These are phyloP conservation scores for Alternaria arborescens DNA, from an alignment of 2,329 filamentous ascomycete species.

Conservation along the genomic window DNA sequence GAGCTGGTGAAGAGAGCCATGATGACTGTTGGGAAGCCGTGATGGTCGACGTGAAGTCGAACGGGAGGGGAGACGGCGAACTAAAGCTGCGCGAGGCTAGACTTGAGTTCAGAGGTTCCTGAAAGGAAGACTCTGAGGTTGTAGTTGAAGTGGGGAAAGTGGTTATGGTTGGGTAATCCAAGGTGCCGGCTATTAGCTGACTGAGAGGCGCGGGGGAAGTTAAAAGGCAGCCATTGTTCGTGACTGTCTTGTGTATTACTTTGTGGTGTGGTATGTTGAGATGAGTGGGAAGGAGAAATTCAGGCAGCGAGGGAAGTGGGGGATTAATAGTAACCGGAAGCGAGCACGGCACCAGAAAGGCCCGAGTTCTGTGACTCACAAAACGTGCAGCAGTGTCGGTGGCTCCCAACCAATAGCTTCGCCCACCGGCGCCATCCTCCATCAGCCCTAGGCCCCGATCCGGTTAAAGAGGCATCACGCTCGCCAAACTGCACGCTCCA, in stretches of 20 bases:
- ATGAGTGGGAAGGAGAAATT: slow-evolving; percentile 36
- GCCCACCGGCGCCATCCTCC: slow-evolving; percentile 5
- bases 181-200: slow-evolving; percentile 42
- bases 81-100: slow-evolving; percentile 68
- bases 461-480: slow-evolving; percentile 9
- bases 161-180: slow-evolving; percentile 38
- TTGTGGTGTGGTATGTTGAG: slow-evolving; percentile 31
- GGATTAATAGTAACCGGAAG: slow-evolving; percentile 35
- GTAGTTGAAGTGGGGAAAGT: slow-evolving; percentile 38
- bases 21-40: slow-evolving; percentile 77
- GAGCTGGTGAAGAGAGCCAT: slow-evolving; percentile 78
- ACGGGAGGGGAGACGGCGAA: slow-evolving; percentile 64
- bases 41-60: slow-evolving; percentile 79
- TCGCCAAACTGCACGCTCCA: slow-evolving; percentile 6
- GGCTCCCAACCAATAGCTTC: slow-evolving; percentile 18
- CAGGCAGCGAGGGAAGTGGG: slow-evolving; percentile 43
- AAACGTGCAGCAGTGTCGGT: slow-evolving; percentile 24
- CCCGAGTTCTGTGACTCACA: slow-evolving; percentile 30
- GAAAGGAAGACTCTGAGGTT: slow-evolving; percentile 52
- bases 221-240: slow-evolving; percentile 53
- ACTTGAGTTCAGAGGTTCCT: slow-evolving; percentile 70
- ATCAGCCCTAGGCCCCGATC: slow-evolving; percentile 26
- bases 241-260: slow-evolving; percentile 43
- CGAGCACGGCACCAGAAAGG: slow-evolving; percentile 25
- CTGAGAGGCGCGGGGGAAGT: slow-evolving; percentile 34